Evolutionary conservation across 345 rosid genomes (phyloP).

Genomic region (Syzygium oleosum): DNA sequence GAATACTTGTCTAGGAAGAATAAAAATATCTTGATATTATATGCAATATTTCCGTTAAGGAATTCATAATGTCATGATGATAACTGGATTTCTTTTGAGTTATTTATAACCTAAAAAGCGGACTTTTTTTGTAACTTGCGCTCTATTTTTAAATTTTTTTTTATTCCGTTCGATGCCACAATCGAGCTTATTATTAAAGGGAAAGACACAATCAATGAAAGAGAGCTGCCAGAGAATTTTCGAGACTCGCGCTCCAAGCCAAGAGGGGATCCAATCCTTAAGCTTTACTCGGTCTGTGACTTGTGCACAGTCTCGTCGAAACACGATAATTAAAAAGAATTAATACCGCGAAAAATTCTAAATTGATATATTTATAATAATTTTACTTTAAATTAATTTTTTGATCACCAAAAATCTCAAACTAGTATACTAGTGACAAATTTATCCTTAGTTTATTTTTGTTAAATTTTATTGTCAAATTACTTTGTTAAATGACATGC

Average conservation of each 20-base stretch:
- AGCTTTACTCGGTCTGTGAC: not conserved
- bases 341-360: too few relatives aligned
- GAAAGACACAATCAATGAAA: too few relatives aligned
- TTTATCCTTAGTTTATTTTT: too few relatives aligned
- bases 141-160: not conserved
- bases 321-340: not conserved
- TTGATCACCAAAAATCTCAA: too few relatives aligned
- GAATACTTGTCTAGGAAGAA: not conserved
- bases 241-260: not conserved
- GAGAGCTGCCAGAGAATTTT: not conserved
- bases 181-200: too few relatives aligned
- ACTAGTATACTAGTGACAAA: rapidly evolving
- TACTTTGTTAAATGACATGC: too few relatives aligned
- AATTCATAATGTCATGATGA: not conserved
- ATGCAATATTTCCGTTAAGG: not conserved
- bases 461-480: too few relatives aligned
- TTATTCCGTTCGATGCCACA: not conserved
- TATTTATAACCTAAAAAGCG: not conserved
- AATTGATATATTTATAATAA: too few relatives aligned
- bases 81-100: not conserved
- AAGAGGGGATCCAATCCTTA: not conserved
- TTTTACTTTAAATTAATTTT: too few relatives aligned
- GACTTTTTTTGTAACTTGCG: not conserved
- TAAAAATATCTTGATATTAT: not conserved
- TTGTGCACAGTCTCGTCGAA: not conserved